These are phyloP conservation scores for Marchantia polymorpha DNA, from an alignment of 225 moss, liverwort and hornwort species.

Conservation along the genomic window DNA sequence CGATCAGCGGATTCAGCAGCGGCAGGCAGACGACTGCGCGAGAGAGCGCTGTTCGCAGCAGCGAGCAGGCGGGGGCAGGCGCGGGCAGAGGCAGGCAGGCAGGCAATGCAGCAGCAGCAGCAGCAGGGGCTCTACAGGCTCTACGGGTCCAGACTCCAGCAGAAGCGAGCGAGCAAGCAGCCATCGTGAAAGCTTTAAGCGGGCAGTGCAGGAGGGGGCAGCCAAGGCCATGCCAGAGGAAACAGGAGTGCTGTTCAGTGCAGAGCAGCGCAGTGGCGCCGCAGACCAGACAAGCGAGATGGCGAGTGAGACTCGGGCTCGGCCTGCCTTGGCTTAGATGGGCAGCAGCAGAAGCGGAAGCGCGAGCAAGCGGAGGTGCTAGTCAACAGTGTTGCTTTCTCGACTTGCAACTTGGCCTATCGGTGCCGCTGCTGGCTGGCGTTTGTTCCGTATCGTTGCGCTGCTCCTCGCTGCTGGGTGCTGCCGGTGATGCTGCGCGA, in stretches of 20 bases:
- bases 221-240: no score
- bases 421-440: not conserved
- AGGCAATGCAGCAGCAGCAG: not conserved
- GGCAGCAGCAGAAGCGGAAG: not conserved
- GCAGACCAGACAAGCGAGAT: not conserved
- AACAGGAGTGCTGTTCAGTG: not conserved
- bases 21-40: not conserved
- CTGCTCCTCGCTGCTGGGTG: not conserved
- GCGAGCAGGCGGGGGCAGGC: not conserved
- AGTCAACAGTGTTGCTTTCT: not conserved
- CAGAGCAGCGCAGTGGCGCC: slow-evolving; percentile 4
- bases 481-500: not conserved
- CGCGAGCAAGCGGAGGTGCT: not conserved
- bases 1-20: not conserved
- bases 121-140: not conserved
- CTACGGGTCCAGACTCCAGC: not conserved
- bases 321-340: not conserved
- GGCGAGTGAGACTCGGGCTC: not conserved
- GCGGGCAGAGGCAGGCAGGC: no score
- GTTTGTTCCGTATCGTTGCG: not conserved
- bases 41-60: not conserved
- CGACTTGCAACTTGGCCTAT: slow-evolving; percentile 2
- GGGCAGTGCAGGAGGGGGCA: slow-evolving; percentile 1
- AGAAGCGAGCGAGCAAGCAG: no score
- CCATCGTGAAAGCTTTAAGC: slow-evolving; percentile 10